Evolutionary conservation across 1,284 basidiomycete genomes (phyloP).

Genomic region (Pseudozyma pruni): DNA sequence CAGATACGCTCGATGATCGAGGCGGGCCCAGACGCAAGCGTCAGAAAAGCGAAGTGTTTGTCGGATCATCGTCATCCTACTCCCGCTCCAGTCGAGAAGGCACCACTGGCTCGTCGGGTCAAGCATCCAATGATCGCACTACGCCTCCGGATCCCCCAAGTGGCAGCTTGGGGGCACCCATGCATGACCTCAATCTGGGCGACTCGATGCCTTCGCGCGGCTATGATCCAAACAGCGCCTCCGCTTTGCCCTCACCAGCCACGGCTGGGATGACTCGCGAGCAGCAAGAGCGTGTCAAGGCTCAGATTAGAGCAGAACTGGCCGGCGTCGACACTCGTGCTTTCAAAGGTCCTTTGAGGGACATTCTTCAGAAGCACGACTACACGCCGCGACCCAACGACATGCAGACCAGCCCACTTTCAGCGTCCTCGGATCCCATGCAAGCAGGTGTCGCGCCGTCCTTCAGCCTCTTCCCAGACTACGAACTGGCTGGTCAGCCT

Average conservation of each 20-base stretch:
- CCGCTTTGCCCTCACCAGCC: constrained; percentile 25
- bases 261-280: constrained; percentile 26
- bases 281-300: constrained; percentile 43
- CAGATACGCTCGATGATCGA: constrained; percentile 18
- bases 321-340: constrained; percentile 55
- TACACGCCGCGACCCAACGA: constrained; percentile 30
- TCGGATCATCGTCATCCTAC: constrained; percentile 6
- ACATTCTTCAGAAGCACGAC: constrained; percentile 49
- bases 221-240: constrained; percentile 14
- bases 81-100: constrained; percentile 26
- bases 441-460: constrained; percentile 42
- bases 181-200: constrained; percentile 42
- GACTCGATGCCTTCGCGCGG: constrained; percentile 28
- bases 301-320: constrained; percentile 51
- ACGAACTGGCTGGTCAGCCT: constrained; percentile 25
- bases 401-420: constrained; percentile 39
- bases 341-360: constrained; percentile 54
- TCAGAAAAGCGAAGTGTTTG: constrained; percentile 39
- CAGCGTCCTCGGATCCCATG: constrained; percentile 37
- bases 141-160: constrained; percentile 35
- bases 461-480: constrained; percentile 45
- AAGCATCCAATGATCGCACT: constrained; percentile 22
- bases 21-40: constrained; percentile 48
- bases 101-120: constrained; percentile 14
- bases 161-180: constrained; percentile 48